Conservation (phyloP, 106 monocot species). For the Dactylorhiza incarnata region DNA sequence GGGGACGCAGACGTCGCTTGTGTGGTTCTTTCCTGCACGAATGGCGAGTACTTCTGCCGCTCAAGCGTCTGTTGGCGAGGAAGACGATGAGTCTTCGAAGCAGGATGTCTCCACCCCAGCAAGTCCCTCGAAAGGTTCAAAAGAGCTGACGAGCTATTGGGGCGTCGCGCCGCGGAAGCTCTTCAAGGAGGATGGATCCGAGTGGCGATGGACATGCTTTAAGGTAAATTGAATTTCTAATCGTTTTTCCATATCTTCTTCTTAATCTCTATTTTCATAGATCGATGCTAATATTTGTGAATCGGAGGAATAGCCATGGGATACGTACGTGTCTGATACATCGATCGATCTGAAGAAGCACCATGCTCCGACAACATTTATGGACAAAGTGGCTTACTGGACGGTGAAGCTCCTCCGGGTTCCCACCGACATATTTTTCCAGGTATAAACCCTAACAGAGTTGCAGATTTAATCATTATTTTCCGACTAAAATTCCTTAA, state of each 20-base stretch:
- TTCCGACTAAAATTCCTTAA: too few relatives aligned
- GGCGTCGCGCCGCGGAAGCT: constrained; percentile 30
- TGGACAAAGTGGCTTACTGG: constrained; percentile 45
- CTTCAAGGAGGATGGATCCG: constrained; percentile 41
- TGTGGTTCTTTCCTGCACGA: constrained; percentile 6
- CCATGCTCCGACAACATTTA: constrained; percentile 29
- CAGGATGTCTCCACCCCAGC: neutral
- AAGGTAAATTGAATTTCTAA: constrained; percentile 19
- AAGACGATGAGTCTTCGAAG: constrained; percentile 3
- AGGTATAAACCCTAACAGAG: constrained; percentile 16
- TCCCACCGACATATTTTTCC: constrained; percentile 60
- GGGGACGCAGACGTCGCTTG: neutral
- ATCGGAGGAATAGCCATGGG: constrained; percentile 40
- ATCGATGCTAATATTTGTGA: neutral
- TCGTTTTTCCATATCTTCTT: neutral
- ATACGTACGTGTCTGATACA: constrained; percentile 41
- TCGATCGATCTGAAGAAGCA: constrained; percentile 56
- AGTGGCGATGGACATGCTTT: constrained; percentile 61
- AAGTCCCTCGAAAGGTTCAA: constrained; percentile 3
- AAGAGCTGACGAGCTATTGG: constrained; percentile 50
- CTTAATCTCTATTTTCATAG: neutral
- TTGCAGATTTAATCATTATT: too few relatives aligned
- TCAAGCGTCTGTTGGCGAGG: neutral
- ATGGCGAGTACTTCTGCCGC: constrained; percentile 1
- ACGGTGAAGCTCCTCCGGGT: constrained; percentile 42